Percentiles rank a stretch among this genome's conserved stretches.
phyloP scores from a whole-genome alignment of 441 rosid genomes.

The Hura crepitans region DNA sequence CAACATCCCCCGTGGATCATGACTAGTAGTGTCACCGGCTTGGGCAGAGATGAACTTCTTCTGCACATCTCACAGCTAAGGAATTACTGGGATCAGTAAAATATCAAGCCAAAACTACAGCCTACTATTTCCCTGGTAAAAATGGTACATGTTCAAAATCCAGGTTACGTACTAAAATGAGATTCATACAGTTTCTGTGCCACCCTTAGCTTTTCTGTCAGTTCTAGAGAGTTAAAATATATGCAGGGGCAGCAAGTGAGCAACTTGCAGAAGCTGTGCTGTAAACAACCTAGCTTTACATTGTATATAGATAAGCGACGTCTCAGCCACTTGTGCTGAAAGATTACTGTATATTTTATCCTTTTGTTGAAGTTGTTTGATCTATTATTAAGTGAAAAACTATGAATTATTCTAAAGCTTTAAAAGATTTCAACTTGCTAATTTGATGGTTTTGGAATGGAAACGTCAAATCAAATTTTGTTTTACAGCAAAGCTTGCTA shows the following conservation, averaged over 20 bases:
- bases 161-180: not conserved
- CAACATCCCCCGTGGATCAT: constrained; percentile 83
- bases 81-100: constrained; percentile 83
- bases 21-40: constrained; percentile 78
- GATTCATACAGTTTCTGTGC: not conserved
- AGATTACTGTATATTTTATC: not conserved
- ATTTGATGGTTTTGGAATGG: not conserved
- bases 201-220: no score
- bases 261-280: not conserved
- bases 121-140: not conserved
- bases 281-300: not conserved
- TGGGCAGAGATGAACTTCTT: constrained; percentile 87
- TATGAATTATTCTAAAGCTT: not conserved
- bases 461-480: not conserved
- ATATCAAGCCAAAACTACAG: not conserved
- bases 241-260: not conserved
- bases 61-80: constrained; percentile 85
- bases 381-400: not conserved
- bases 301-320: not conserved
- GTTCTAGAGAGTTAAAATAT: not conserved
- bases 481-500: not conserved
- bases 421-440: not conserved
- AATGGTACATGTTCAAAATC: not conserved
- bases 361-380: not conserved
- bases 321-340: not conserved